These are phyloP conservation scores for Angomonas desouzai DNA, from an alignment of 208 protist genomes.

Conservation along the genomic window DNA sequence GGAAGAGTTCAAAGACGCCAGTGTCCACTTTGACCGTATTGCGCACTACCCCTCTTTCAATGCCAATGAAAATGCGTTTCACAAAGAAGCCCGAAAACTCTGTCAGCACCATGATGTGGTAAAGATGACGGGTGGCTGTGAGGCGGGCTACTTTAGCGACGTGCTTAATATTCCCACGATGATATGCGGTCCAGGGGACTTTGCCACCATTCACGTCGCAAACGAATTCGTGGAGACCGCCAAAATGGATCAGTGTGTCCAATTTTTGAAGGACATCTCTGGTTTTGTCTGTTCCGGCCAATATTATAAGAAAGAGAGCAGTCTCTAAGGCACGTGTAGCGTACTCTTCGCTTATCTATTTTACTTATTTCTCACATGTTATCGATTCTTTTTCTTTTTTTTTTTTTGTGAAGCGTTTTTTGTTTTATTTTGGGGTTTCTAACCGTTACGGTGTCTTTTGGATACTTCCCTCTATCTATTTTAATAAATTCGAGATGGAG, in stretches of 20 bases:
- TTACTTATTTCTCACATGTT: no score
- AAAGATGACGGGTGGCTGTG: background rate
- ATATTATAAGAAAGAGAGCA: background rate
- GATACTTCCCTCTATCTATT: no score
- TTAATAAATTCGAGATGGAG: no score
- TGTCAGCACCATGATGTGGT: background rate
- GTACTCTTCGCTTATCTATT: no score
- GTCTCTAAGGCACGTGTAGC: background rate
- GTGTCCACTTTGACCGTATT: slow-evolving; percentile 15
- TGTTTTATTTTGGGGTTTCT: background rate
- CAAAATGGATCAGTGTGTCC: slow-evolving; percentile 7
- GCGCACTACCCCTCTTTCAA: slow-evolving; percentile 27
- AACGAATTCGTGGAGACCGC: slow-evolving; percentile 6
- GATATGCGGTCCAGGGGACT: slow-evolving; percentile 10
- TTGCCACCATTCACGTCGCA: background rate
- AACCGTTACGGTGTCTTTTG: no score
- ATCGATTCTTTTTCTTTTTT: no score
- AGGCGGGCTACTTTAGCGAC: slow-evolving; percentile 15
- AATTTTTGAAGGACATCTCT: slow-evolving; percentile 9
- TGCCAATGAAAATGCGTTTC: slow-evolving; percentile 4
- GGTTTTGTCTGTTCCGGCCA: background rate
- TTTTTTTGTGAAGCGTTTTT: slow-evolving; percentile 3
- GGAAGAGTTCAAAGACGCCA: slow-evolving; percentile 35
- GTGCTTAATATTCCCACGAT: slow-evolving; percentile 14
- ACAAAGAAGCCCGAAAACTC: background rate